phyloP scores from a whole-genome alignment of 2,329 filamentous ascomycete species.

The Fusarium staphyleae region DNA sequence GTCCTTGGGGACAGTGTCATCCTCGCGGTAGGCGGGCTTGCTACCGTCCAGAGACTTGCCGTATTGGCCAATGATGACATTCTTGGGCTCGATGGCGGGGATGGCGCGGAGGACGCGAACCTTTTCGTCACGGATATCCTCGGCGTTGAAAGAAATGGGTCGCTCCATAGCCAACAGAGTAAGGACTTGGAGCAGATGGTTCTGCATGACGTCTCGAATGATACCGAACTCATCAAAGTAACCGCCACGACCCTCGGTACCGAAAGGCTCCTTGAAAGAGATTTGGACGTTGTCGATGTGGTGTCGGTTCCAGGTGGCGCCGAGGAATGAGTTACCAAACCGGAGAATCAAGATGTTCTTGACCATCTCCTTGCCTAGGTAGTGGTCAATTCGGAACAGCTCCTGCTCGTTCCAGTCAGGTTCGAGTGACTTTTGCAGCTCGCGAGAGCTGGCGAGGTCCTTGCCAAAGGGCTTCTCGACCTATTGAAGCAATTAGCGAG shows the following conservation, averaged over 20 bases:
- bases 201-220: slow-evolving; percentile 99
- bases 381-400: slow-evolving; percentile 99
- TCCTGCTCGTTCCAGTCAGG: slow-evolving; percentile 99
- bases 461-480: slow-evolving; percentile 99
- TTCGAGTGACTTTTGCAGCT: slow-evolving; percentile 92
- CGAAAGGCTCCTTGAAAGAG: slow-evolving; percentile 99
- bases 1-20: slow-evolving; percentile 96
- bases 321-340: slow-evolving; percentile 98
- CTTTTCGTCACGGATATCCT: slow-evolving; percentile 99
- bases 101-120: slow-evolving; percentile 94
- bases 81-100: slow-evolving; percentile 95
- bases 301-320: slow-evolving; percentile 98
- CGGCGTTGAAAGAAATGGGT: slow-evolving; percentile 95
- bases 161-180: slow-evolving; percentile 98
- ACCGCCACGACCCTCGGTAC: slow-evolving; percentile 94
- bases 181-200: slow-evolving; percentile 95
- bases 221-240: slow-evolving; percentile 99
- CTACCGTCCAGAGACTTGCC: slow-evolving; percentile 93
- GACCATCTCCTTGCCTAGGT: slow-evolving; percentile 99
- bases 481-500: slow-evolving; percentile 54
- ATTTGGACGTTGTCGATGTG: slow-evolving; percentile 99
- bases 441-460: slow-evolving; percentile 90
- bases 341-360: slow-evolving; percentile 99
- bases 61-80: slow-evolving; percentile 99
- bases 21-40: slow-evolving; percentile 98